phyloP scores from a whole-genome alignment of 1,284 basidiomycete genomes.

The Ceratobasidium sp. region DNA sequence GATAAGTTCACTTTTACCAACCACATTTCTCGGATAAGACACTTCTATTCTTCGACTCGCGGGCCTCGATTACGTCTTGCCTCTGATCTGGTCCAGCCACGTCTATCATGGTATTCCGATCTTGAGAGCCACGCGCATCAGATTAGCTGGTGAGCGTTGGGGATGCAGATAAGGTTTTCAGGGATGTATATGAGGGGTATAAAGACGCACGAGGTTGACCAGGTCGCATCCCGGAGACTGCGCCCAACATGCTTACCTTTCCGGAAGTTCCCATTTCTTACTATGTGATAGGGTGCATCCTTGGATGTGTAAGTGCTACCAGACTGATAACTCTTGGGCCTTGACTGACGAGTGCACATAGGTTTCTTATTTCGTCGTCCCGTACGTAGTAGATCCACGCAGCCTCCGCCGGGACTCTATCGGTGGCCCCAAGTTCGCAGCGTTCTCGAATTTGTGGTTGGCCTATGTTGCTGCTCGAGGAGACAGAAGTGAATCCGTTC shows the following conservation, averaged over 20 bases:
- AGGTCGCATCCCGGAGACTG: neutral
- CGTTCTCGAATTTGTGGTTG: constrained; percentile 83
- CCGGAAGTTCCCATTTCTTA: neutral
- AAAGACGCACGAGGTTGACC: too few relatives aligned
- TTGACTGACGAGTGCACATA: neutral
- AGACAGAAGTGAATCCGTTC: constrained; percentile 79
- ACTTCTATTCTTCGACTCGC: too few relatives aligned
- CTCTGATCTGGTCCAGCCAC: too few relatives aligned
- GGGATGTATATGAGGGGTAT: neutral
- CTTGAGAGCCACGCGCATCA: too few relatives aligned
- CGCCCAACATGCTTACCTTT: neutral
- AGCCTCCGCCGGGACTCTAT: constrained; percentile 62
- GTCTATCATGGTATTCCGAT: too few relatives aligned
- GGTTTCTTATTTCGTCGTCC: constrained; percentile 60
- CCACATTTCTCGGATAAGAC: too few relatives aligned
- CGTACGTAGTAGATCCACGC: constrained; percentile 69
- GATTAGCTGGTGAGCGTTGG: too few relatives aligned
- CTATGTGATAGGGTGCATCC: neutral
- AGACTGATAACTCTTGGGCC: neutral
- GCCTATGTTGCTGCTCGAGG: constrained; percentile 72
- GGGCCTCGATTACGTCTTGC: too few relatives aligned
- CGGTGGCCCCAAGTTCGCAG: constrained; percentile 81
- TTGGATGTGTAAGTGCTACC: neutral
- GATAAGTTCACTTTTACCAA: too few relatives aligned
- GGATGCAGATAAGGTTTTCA: neutral